Evolutionary conservation across 2,329 filamentous ascomycete species (phyloP).

Genomic region (Fusarium penzigii): DNA sequence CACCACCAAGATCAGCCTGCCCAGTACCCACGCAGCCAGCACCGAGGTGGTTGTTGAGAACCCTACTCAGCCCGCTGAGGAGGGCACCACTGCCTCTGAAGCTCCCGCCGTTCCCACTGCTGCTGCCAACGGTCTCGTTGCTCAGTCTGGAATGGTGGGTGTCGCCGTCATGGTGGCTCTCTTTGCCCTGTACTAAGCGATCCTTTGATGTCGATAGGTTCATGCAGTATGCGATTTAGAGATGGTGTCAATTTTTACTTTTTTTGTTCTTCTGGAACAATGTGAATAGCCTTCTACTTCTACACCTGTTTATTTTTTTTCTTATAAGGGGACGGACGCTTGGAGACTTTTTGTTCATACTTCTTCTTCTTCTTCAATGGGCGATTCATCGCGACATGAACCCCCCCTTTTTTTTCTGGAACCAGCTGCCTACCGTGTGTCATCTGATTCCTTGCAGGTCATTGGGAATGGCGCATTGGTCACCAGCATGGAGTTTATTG

Average conservation of each 20-base stretch:
- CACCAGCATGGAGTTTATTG: constrained; percentile 29
- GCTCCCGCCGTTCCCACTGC: constrained; percentile 21
- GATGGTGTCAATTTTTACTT: neutral
- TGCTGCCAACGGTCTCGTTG: constrained; percentile 38
- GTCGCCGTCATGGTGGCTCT: constrained; percentile 42
- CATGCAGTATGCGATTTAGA: neutral
- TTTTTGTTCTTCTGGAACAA: neutral
- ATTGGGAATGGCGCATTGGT: constrained; percentile 27
- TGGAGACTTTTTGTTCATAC: constrained; percentile 22
- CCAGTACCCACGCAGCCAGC: constrained; percentile 18
- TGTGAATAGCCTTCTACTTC: neutral
- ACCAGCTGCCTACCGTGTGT: constrained; percentile 21
- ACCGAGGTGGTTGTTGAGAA: neutral
- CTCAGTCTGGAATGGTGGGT: constrained; percentile 43
- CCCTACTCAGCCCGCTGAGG: neutral
- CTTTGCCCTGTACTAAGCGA: constrained; percentile 37
- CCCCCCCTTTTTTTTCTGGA: constrained; percentile 11
- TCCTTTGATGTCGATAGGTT: neutral
- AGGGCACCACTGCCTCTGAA: neutral
- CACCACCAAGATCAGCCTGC: constrained; percentile 19
- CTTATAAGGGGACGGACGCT: constrained; percentile 33
- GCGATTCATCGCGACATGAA: constrained; percentile 16
- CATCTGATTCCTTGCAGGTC: constrained; percentile 24
- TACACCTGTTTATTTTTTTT: constrained; percentile 13
- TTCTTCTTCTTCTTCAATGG: neutral